These are phyloP conservation scores for Pichia scutulata DNA, from an alignment of 805 yeast genomes.

Conservation along the genomic window DNA sequence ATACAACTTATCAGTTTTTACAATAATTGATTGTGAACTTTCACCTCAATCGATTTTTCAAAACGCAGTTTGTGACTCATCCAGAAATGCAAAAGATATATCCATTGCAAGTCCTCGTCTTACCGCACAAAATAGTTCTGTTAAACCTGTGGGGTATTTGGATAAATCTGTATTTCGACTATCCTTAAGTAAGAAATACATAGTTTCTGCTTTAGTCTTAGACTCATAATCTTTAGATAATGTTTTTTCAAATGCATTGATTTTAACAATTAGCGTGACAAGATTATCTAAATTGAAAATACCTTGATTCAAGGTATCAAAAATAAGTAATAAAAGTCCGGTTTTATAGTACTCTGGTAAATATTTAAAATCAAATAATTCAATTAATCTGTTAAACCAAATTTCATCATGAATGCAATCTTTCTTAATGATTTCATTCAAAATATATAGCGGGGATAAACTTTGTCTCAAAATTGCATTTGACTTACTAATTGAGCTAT, in stretches of 20 bases:
- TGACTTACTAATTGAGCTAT: not conserved
- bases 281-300: conserved; percentile 17
- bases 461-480: conserved; percentile 58
- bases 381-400: conserved; percentile 26
- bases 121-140: conserved; percentile 13
- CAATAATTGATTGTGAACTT: too few relatives aligned
- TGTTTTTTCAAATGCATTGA: conserved; percentile 20
- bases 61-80: conserved; percentile 3
- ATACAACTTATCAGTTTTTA: too few relatives aligned
- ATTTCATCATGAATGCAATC: conserved; percentile 19
- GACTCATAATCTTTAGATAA: conserved; percentile 12
- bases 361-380: conserved; percentile 42
- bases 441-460: conserved; percentile 62
- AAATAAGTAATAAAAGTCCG: conserved; percentile 41
- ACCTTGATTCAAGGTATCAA: conserved; percentile 25
- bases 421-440: conserved; percentile 41
- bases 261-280: conserved; percentile 17
- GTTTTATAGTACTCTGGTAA: conserved; percentile 45
- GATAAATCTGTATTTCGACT: conserved; percentile 1
- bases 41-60: too few relatives aligned
- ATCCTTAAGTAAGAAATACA: conserved; percentile 17
- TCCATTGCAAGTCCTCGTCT: conserved; percentile 23
- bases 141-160: conserved; percentile 7
- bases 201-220: conserved; percentile 10
- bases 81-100: conserved; percentile 24